Conservation (phyloP, 306 rosid species). For the Quercus bicolor region DNA sequence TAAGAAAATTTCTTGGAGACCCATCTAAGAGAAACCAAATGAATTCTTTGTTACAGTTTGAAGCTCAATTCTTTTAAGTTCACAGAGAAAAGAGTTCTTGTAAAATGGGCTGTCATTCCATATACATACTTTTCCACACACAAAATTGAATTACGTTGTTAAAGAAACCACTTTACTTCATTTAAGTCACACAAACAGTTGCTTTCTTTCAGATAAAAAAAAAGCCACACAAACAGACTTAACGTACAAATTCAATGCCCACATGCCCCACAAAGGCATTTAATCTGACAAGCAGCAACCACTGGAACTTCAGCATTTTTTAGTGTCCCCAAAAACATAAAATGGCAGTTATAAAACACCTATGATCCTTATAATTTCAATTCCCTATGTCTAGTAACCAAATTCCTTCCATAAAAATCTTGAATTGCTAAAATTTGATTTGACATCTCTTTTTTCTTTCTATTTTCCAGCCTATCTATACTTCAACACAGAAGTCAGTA, state of each 20-base stretch:
- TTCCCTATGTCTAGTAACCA: not conserved
- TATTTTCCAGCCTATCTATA: not conserved
- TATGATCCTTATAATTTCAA: not conserved
- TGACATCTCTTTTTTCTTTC: not conserved
- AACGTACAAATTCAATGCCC: too few relatives aligned
- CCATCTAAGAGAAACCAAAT: not conserved
- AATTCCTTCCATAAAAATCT: not conserved
- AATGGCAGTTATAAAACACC: not conserved
- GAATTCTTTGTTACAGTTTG: not conserved
- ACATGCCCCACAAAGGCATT: not conserved
- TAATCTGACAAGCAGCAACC: not conserved
- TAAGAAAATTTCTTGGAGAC: not conserved
- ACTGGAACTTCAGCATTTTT: not conserved
- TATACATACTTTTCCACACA: too few relatives aligned
- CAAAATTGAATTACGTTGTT: too few relatives aligned
- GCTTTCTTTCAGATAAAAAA: too few relatives aligned
- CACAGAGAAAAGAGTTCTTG: too few relatives aligned
- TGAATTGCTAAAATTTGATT: not conserved
- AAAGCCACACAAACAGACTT: too few relatives aligned
- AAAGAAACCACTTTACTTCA: too few relatives aligned
- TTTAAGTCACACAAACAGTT: too few relatives aligned
- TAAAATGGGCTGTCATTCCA: too few relatives aligned
- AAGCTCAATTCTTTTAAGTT: not conserved
- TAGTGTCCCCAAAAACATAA: not conserved
- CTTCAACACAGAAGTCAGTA: not conserved